Conservation (phyloP, 805 yeast genomes). For the Hanseniaspora singularis region DNA sequence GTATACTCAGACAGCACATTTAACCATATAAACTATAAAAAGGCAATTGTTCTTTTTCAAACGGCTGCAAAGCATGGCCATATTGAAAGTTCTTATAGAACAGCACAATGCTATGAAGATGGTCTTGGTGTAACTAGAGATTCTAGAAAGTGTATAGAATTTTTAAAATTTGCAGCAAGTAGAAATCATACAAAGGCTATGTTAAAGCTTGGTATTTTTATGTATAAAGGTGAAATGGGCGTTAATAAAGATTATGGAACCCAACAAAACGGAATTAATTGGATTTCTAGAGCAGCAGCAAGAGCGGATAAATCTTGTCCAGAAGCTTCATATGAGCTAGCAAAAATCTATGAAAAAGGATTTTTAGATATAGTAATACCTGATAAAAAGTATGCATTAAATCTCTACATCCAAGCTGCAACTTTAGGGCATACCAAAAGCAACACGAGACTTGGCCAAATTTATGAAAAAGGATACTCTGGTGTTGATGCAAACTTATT, state of each 20-base stretch:
- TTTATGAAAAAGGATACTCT: constrained; percentile 64
- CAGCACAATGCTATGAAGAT: constrained; percentile 83
- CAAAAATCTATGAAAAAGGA: constrained; percentile 70
- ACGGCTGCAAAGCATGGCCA: constrained; percentile 91
- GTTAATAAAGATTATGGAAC: constrained; percentile 52
- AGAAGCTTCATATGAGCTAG: constrained; percentile 92
- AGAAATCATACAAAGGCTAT: constrained; percentile 94
- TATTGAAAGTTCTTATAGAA: constrained; percentile 79
- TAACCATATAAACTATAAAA: constrained; percentile 65
- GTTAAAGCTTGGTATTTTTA: constrained; percentile 81
- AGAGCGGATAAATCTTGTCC: constrained; percentile 73
- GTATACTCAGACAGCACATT: constrained; percentile 75
- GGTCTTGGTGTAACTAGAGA: constrained; percentile 89
- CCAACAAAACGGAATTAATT: constrained; percentile 77
- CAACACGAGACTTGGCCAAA: constrained; percentile 65
- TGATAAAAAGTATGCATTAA: constrained; percentile 73
- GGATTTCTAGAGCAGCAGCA: constrained; percentile 81
- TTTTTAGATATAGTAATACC: constrained; percentile 76
- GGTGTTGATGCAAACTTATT: constrained; percentile 66
- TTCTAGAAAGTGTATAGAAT: constrained; percentile 73
- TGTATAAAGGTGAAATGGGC: constrained; percentile 78
- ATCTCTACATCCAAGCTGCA: constrained; percentile 77
- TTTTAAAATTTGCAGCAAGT: constrained; percentile 73
- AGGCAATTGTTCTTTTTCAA: constrained; percentile 66
- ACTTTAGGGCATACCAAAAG: constrained; percentile 76